Conservation (phyloP, 768 basidiomycete species). For the Lenzites betulinus region DNA sequence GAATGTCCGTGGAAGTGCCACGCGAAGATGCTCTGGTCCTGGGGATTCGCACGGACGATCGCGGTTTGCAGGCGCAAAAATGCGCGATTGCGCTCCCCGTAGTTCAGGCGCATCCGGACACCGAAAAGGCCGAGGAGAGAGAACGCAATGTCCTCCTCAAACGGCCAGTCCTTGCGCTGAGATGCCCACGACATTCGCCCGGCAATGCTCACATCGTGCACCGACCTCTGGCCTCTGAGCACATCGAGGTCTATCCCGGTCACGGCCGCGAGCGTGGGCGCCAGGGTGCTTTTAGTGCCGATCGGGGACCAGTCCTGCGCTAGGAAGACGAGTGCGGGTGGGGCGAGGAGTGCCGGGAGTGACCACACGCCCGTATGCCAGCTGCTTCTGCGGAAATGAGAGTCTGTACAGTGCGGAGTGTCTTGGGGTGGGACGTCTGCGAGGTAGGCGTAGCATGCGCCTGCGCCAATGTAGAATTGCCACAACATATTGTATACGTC, state of each 20-base stretch:
- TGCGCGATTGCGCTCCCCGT: not conserved
- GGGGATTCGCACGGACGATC: not conserved
- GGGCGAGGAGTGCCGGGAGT: not conserved
- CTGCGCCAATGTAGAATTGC: too few species aligned
- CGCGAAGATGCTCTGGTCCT: not conserved
- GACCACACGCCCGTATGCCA: not conserved
- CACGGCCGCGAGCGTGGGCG: not conserved
- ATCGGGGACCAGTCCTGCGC: not conserved
- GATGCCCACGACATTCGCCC: slow-evolving; percentile 1
- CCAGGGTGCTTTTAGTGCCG: not conserved
- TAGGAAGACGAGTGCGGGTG: not conserved
- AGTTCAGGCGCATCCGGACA: not conserved
- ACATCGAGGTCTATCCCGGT: not conserved
- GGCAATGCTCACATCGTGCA: not conserved
- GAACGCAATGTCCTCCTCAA: slow-evolving; percentile 1
- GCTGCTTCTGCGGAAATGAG: not conserved
- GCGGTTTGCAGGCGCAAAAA: not conserved
- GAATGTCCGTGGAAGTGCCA: too few species aligned
- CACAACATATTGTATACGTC: too few species aligned
- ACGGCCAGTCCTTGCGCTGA: not conserved
- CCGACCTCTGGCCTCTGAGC: not conserved
- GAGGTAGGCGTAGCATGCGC: too few species aligned
- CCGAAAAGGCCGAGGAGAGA: not conserved
- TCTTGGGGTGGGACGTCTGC: too few species aligned
- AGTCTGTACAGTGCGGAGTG: not conserved